Base-by-base conservation (phyloP, 306 rosid species). In the Cyamopsis tetragonoloba region DNA sequence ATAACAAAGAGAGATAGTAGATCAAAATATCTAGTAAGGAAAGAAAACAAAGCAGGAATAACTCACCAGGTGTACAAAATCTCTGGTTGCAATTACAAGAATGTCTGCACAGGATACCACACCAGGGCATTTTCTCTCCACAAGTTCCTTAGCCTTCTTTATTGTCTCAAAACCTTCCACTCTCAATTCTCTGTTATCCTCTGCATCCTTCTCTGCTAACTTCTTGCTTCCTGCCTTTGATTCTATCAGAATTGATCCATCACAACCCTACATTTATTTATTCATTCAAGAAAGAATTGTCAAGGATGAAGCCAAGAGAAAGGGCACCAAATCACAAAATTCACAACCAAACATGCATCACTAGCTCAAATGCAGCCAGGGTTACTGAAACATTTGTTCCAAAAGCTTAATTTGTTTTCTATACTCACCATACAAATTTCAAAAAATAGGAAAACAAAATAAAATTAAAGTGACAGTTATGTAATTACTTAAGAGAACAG, bases 51-150 rank as follows among this genome's bases (percentile, higher is more conserved):
- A 32, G 27, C 3, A 56, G 14, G 0, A 41, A 24, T 30, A 1
- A 77, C 83, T 80, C 31, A 89, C 98, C 72, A 89, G 61, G 70
- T 89, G 98, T 35, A 89, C 89, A 68, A 35, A 89, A 77, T 92
- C 98, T 82, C 98, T 87, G 54, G 98, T 96, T 47, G 90, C 91
- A 74, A 92, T 86, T 27, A 91, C 96, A 53, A 89, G 92, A 73
- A 92, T 87, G 70, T 92, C 98, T 0, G 98, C 96, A 81, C 98
- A 92, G 3, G 98, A 92, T 30, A 87, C 98, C 31, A 76, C 84
- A 31, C 83, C 89, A 1, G 98, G 96, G 70, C 98, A 92, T 75
- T 87, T 86, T 80, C 73, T 79, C 77, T 92, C 98, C 66, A 85
- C 89, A 53, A 86, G 17, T 35, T 83, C 91, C 82, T 92, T 89